These are phyloP conservation scores for Hibiscus syriacus DNA, from an alignment of 345 rosid genomes.

Conservation along the genomic window DNA sequence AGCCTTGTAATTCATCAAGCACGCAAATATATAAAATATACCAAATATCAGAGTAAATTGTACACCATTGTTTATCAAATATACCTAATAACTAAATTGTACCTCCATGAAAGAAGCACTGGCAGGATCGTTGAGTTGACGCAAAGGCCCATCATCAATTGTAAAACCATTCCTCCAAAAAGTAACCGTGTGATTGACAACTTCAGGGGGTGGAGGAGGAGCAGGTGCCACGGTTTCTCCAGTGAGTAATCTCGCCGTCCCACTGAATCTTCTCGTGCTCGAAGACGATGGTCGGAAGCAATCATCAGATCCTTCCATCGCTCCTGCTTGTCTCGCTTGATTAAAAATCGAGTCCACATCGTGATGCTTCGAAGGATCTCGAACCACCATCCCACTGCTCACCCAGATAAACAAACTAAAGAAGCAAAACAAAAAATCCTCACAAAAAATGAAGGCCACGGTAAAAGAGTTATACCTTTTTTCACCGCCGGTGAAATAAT, in stretches of 20 bases:
- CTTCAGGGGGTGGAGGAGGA: conserved; percentile 52
- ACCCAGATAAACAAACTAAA: not conserved
- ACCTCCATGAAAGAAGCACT: conserved; percentile 85
- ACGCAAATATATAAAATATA: not conserved
- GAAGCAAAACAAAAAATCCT: not conserved
- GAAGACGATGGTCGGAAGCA: conserved; percentile 36
- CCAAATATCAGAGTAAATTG: not conserved
- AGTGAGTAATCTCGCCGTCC: conserved; percentile 61
- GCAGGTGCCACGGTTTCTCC: conserved; percentile 61
- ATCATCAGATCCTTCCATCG: conserved; percentile 60
- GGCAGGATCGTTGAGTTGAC: conserved; percentile 69
- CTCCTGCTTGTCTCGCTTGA: conserved; percentile 53
- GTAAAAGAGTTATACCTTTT: conserved; percentile 46
- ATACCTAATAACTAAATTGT: too few relatives aligned
- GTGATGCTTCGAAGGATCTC: conserved; percentile 59
- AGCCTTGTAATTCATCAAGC: not conserved
- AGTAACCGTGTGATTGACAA: conserved; percentile 52
- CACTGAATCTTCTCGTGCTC: conserved; percentile 66
- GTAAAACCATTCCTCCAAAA: conserved; percentile 96
- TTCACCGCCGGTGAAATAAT: conserved; percentile 81
- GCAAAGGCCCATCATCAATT: conserved; percentile 73
- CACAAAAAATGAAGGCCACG: not conserved
- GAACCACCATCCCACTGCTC: conserved; percentile 83
- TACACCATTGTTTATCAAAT: not conserved
- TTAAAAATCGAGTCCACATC: conserved; percentile 62